These are phyloP conservation scores for Boletus patriciae DNA, from an alignment of 768 basidiomycete genomes.

Conservation along the genomic window DNA sequence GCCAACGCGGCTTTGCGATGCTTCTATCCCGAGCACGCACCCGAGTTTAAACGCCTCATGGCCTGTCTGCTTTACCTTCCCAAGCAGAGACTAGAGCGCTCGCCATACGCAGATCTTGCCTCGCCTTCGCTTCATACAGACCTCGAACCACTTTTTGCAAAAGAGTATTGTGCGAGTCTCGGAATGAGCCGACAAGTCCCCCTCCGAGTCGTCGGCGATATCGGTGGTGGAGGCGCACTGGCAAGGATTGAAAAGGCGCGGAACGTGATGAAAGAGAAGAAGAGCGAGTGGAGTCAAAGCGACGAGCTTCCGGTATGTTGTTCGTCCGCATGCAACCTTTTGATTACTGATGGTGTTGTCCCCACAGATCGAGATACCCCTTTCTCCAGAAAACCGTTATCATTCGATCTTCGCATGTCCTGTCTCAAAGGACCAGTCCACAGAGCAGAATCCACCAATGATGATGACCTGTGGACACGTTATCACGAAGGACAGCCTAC, in stretches of 20 bases:
- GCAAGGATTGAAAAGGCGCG: slow-evolving; percentile 92
- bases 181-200: slow-evolving; percentile 90
- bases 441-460: slow-evolving; percentile 93
- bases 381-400: slow-evolving; percentile 84
- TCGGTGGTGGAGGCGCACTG: slow-evolving; percentile 89
- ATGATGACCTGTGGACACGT: slow-evolving; percentile 98
- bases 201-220: slow-evolving; percentile 84
- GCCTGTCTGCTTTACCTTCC: slow-evolving; percentile 73
- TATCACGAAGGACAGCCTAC: slow-evolving; percentile 87
- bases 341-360: not conserved
- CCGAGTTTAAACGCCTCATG: slow-evolving; percentile 70
- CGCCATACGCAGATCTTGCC: slow-evolving; percentile 75
- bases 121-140: slow-evolving; percentile 72
- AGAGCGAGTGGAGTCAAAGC: slow-evolving; percentile 89
- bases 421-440: slow-evolving; percentile 96
- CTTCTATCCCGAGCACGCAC: slow-evolving; percentile 60
- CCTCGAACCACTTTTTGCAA: slow-evolving; percentile 79
- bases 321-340: not conserved
- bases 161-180: slow-evolving; percentile 83
- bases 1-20: slow-evolving; percentile 63
- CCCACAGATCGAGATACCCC: slow-evolving; percentile 86
- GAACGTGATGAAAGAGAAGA: slow-evolving; percentile 88
- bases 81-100: slow-evolving; percentile 57
- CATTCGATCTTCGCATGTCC: slow-evolving; percentile 98
- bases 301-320: slow-evolving; percentile 79